These are phyloP conservation scores for Thielaviopsis populi DNA, from an alignment of 2,329 filamentous ascomycete species.

Conservation along the genomic window DNA sequence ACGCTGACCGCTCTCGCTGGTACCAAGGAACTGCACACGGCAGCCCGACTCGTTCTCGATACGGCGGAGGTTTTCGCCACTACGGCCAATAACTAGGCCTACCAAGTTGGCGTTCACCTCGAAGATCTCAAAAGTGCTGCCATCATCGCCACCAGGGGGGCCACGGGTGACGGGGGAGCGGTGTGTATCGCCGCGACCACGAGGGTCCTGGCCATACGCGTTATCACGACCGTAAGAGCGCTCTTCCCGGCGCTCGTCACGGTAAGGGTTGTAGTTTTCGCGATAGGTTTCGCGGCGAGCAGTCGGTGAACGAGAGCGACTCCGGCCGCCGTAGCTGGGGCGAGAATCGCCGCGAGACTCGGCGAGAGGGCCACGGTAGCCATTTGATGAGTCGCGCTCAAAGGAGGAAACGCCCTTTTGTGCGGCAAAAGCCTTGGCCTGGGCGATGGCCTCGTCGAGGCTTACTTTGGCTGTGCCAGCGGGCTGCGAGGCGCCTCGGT, in stretches of 20 bases:
- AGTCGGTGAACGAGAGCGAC: constrained; percentile 59
- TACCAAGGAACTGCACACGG: constrained; percentile 74
- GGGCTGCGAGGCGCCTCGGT: constrained; percentile 2
- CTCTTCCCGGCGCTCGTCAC: constrained; percentile 68
- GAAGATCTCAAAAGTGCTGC: constrained; percentile 53
- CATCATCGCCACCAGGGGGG: constrained; percentile 43
- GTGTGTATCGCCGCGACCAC: constrained; percentile 50
- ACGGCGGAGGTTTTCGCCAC: constrained; percentile 74
- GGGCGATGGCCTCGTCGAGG: constrained; percentile 55
- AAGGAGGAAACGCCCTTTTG: constrained; percentile 58
- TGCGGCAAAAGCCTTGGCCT: constrained; percentile 66
- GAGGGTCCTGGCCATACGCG: constrained; percentile 21
- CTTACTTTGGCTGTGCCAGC: neutral
- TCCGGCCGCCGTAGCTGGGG: constrained; percentile 27
- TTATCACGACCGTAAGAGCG: constrained; percentile 39
- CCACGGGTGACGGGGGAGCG: constrained; percentile 50
- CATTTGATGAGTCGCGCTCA: constrained; percentile 29
- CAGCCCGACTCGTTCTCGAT: constrained; percentile 73
- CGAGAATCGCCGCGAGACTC: constrained; percentile 31
- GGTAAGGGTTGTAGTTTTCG: constrained; percentile 67
- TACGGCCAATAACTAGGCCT: constrained; percentile 77
- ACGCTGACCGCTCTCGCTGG: constrained; percentile 58
- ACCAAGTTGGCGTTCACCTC: constrained; percentile 77
- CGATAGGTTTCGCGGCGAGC: constrained; percentile 53
- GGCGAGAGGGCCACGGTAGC: constrained; percentile 17